A percentile compares a stretch with the other conserved stretches of the same genome.
These are phyloP conservation scores for Eutypella sp. DNA, from an alignment of 2,329 filamentous ascomycete species.

Conservation along the genomic window DNA sequence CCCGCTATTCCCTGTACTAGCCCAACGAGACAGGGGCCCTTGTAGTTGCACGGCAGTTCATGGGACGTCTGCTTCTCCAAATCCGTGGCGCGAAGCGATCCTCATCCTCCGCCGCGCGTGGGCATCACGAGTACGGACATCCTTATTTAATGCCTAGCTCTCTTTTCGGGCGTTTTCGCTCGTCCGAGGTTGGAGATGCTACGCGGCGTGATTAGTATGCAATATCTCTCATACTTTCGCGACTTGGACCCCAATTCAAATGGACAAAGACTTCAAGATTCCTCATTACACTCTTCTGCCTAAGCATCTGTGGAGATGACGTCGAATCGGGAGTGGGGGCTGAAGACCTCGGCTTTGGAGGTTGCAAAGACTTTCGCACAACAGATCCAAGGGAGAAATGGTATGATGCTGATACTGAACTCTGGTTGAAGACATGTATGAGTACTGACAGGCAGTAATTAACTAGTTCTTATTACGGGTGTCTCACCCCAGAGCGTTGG, in stretches of 20 bases:
- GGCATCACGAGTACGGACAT: not conserved
- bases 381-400: slow-evolving; percentile 20
- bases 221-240: not conserved
- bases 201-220: not conserved
- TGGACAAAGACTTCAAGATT: too few relatives aligned
- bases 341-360: slow-evolving; percentile 29
- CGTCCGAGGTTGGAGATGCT: not conserved
- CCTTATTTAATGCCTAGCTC: not conserved
- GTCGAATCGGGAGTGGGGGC: slow-evolving; percentile 23
- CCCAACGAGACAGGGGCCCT: not conserved
- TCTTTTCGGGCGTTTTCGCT: not conserved
- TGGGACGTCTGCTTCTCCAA: not conserved
- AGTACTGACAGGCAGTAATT: too few relatives aligned
- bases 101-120: not conserved
- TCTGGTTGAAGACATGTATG: slow-evolving; percentile 13
- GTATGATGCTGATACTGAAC: slow-evolving; percentile 15
- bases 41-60: not conserved
- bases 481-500: slow-evolving; percentile 38
- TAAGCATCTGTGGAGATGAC: slow-evolving; percentile 18
- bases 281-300: too few relatives aligned
- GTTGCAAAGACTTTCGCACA: slow-evolving; percentile 26
- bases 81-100: not conserved
- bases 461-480: slow-evolving; percentile 36
- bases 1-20: not conserved
- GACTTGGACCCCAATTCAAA: too few relatives aligned